These are phyloP conservation scores for Penicillium subrubescens DNA, from an alignment of 495 filamentous ascomycete species.

Conservation along the genomic window DNA sequence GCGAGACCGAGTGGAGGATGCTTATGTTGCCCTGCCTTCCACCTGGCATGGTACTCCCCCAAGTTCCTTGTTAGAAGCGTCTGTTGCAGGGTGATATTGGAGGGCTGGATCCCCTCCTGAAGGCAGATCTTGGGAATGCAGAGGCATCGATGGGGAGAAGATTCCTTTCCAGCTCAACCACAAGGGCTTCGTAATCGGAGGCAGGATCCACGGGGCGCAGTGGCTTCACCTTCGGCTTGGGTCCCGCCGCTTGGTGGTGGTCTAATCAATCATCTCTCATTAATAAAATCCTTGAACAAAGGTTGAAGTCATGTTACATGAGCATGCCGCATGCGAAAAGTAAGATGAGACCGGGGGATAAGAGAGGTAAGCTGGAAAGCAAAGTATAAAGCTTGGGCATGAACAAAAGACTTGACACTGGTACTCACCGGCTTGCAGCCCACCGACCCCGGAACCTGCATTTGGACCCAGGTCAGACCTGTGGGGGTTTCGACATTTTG, in stretches of 20 bases:
- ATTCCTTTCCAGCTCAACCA: no score
- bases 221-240: background rate
- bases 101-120: no score
- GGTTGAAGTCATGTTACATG: background rate
- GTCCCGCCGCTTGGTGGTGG: background rate
- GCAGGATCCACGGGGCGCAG: no score
- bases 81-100: no score
- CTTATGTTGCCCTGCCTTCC: no score
- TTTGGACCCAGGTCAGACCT: background rate
- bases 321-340: background rate
- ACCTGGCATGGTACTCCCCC: no score
- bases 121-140: no score
- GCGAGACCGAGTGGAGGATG: no score
- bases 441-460: background rate
- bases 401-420: background rate
- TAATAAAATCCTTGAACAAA: background rate
- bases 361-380: background rate
- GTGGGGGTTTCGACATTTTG: conserved; percentile 34
- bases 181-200: no score
- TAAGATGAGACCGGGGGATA: background rate
- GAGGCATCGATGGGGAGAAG: no score
- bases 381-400: background rate
- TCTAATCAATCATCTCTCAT: background rate
- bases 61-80: no score
- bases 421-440: conserved; percentile 12